A percentile compares a stretch with the other conserved stretches of the same genome.
Conservation (phyloP, 1,284 basidiomycete genomes). For the Puccinia hordei region DNA sequence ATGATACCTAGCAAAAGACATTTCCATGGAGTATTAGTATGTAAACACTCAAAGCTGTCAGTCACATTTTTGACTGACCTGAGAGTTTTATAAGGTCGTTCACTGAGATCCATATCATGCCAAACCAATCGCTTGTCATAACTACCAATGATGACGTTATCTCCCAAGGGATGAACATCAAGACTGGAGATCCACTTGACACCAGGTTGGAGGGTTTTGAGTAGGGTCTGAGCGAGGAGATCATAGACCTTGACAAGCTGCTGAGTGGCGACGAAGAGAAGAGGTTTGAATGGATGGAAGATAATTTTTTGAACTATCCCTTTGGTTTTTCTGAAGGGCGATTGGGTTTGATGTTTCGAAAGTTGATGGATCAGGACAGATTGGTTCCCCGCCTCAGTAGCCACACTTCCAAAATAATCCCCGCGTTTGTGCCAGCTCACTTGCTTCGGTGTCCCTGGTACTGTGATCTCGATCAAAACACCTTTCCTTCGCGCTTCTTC, state of each 20-base stretch:
- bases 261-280: slow-evolving; percentile 99
- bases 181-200: slow-evolving; percentile 95
- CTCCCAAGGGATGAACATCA: slow-evolving; percentile 92
- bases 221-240: slow-evolving; percentile 83
- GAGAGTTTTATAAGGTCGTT: slow-evolving; percentile 93
- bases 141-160: slow-evolving; percentile 93
- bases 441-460: slow-evolving; percentile 78
- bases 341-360: slow-evolving; percentile 88
- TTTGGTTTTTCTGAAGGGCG: slow-evolving; percentile 92
- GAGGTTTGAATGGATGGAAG: slow-evolving; percentile 91
- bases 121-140: slow-evolving; percentile 97
- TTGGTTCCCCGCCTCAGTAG: slow-evolving; percentile 65
- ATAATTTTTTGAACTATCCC: slow-evolving; percentile 85
- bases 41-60: background rate
- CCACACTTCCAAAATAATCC: slow-evolving; percentile 90
- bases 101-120: slow-evolving; percentile 95
- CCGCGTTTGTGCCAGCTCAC: slow-evolving; percentile 91
- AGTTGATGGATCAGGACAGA: slow-evolving; percentile 93
- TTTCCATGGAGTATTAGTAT: background rate
- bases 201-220: slow-evolving; percentile 89
- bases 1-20: slow-evolving; percentile 71
- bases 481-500: slow-evolving; percentile 63
- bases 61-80: slow-evolving; percentile 63
- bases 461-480: slow-evolving; percentile 63
- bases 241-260: slow-evolving; percentile 95